Conservation (phyloP, 345 rosid genomes). For the Turnera subulata region DNA sequence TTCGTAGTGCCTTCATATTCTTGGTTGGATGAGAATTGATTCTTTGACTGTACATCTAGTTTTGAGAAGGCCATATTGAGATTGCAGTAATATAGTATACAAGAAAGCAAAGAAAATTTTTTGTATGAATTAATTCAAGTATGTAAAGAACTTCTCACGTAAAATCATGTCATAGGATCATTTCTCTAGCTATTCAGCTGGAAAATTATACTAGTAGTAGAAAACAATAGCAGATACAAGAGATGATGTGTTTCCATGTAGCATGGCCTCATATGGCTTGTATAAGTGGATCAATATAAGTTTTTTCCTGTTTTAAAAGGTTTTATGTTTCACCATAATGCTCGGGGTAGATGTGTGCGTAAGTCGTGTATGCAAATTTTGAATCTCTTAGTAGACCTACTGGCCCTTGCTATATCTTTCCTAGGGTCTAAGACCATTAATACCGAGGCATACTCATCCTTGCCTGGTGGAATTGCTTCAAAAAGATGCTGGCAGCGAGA, state of each 20-base stretch:
- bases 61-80: too few species aligned
- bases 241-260: constrained; percentile 1
- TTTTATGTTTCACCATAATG: too few species aligned
- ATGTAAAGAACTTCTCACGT: background rate
- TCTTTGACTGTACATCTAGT: background rate
- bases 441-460: constrained; percentile 47
- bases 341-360: too few species aligned
- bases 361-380: too few species aligned
- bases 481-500: constrained; percentile 63
- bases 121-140: background rate
- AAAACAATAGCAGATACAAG: background rate
- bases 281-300: too few species aligned
- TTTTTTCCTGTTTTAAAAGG: too few species aligned
- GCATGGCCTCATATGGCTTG: too few species aligned
- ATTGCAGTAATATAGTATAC: too few species aligned
- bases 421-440: constrained; percentile 61
- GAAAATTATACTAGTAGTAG: background rate
- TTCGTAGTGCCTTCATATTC: background rate
- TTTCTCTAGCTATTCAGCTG: background rate
- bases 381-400: too few species aligned
- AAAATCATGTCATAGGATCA: background rate
- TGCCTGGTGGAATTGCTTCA: constrained; percentile 43
- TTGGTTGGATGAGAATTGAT: background rate
- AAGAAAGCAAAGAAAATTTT: background rate
- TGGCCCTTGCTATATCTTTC: too few species aligned